A percentile compares a stretch with the other conserved stretches of the same genome.
Evolutionary conservation across 257 asterid species (phyloP).

Genomic region (Petunia axillaris): DNA sequence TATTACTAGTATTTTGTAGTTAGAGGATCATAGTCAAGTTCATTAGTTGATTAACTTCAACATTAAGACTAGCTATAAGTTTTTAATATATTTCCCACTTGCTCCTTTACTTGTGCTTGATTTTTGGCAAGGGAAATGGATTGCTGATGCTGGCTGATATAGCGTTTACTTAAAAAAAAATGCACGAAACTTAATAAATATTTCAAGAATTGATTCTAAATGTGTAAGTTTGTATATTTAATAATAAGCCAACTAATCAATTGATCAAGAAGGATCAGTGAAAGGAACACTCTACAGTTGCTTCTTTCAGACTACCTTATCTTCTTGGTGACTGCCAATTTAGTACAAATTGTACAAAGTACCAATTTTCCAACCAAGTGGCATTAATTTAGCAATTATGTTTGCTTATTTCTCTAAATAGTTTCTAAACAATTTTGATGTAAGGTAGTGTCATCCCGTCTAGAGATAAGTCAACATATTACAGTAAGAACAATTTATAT

Average conservation of each 20-base stretch:
- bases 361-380: neutral
- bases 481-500: neutral
- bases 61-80: constrained; percentile 4
- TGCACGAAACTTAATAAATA: neutral
- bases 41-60: constrained; percentile 36
- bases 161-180: neutral
- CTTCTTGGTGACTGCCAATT: neutral
- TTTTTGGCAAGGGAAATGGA: constrained; percentile 15
- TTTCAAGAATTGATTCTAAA: neutral
- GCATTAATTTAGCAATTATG: neutral
- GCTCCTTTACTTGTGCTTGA: constrained; percentile 20
- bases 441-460: neutral
- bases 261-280: constrained; percentile 3
- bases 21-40: constrained; percentile 32
- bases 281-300: constrained; percentile 12
- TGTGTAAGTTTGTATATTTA: neutral
- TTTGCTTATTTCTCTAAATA: neutral
- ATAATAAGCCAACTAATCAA: neutral
- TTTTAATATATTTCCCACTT: constrained; percentile 22
- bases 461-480: neutral
- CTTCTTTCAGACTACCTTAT: neutral
- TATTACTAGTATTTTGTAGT: constrained; percentile 18
- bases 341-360: constrained; percentile 9
- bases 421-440: neutral
- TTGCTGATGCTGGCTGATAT: neutral